These are phyloP conservation scores for Chimonanthus praecox DNA, from an alignment of 164 flowering plant species.

Conservation along the genomic window DNA sequence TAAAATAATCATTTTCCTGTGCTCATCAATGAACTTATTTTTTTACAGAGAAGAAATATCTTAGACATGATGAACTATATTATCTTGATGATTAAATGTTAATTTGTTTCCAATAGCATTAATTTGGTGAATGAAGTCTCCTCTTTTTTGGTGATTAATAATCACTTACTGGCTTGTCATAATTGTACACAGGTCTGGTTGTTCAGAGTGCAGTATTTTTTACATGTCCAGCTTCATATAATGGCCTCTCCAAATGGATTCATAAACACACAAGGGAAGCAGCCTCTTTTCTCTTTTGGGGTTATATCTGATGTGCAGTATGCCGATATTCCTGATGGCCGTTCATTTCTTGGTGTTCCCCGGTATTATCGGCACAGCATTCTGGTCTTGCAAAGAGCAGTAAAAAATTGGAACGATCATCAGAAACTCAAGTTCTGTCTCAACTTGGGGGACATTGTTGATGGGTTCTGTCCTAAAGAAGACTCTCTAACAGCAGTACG, in stretches of 20 bases:
- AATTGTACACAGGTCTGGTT: no score
- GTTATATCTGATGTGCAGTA: conserved; percentile 87
- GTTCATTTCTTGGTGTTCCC: conserved; percentile 78
- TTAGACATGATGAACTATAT: no score
- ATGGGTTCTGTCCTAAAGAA: conserved; percentile 83
- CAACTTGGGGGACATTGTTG: conserved; percentile 89
- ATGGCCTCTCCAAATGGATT: conserved; percentile 48
- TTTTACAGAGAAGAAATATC: no score
- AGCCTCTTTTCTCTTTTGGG: conserved; percentile 85
- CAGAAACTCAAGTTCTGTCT: conserved; percentile 51
- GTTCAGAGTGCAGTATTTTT: no score
- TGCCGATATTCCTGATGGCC: conserved; percentile 91
- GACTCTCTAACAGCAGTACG: conserved; percentile 53
- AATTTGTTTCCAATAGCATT: no score
- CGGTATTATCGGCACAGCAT: conserved; percentile 81
- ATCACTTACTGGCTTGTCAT: no score
- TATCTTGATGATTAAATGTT: no score
- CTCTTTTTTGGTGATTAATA: no score
- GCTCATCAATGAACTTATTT: no score
- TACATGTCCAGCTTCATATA: not conserved
- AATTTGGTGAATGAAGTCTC: no score
- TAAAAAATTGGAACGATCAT: conserved; percentile 59
- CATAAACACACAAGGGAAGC: conserved; percentile 29
- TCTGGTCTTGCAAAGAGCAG: conserved; percentile 78
- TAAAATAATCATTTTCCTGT: no score